Base-by-base conservation (phyloP, 352 stramenopile species). In the Pythium oligandrum region DNA sequence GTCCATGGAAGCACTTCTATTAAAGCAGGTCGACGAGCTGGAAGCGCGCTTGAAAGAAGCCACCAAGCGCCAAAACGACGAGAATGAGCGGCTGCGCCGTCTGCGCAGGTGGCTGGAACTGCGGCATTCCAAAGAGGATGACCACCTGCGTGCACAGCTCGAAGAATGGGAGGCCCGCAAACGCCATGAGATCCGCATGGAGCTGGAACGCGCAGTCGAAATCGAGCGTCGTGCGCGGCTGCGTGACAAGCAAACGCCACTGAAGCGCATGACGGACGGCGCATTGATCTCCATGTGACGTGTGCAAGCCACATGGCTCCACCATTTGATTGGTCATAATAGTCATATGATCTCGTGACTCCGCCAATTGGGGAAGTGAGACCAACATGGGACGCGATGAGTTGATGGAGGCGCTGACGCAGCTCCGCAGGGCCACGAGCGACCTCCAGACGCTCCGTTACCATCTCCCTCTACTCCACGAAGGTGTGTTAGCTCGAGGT, bases 131-230 rank as follows among this genome's bases (percentile, higher is more conserved):
- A 86, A 86, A 57, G 76, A 85, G 7, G 75, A 84, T 30, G 66
- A 75, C 44, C 26, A 32, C 5, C 68, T 68, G 31, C 53, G 70
- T 6, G 63, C 65, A 26, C 56, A 69, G 11, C 57, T 89, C 11
- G 49, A 69, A 11, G 64, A 74, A 10, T 57, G 78, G 32, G 77
- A 87, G 53, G 44, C 7, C 26, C 48, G 56, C 11, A 86, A 79
- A 61, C 66, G 78, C 2, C 52, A 64, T 32, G 57, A 83, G 11
- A 83, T 90, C 53, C 78, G 78, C 10, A 47, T 75, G 37, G 81
- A 88, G 17, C 61, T 92, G 1, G 81, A 90, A 59, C 67, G 68
- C n/a, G 73, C 88, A 47, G 56, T 83, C 1, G 75, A 92, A 42
- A 68, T 68, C 0, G 49, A 69, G 30, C 61, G 78, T 17, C 63